phyloP scores from a whole-genome alignment of 257 asterid genomes.

The Solanum pinnatisectum region DNA sequence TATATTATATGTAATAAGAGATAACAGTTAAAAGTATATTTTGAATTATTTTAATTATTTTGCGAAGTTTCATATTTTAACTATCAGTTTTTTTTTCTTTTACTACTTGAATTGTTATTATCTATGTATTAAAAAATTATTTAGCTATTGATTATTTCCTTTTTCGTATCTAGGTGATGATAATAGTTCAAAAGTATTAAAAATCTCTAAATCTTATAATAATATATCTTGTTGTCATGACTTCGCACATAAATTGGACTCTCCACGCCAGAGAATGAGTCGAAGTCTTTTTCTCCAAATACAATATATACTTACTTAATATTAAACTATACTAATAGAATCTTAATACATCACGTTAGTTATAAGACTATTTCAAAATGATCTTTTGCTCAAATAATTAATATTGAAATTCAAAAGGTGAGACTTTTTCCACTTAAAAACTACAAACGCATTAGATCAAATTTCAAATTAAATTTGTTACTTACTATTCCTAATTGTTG shows the following conservation, averaged over 20 bases:
- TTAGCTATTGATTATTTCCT: neutral
- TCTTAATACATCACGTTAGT: neutral
- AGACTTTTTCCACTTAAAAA: neutral
- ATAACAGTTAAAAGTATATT: neutral
- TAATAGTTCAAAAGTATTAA: neutral
- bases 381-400: neutral
- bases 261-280: neutral
- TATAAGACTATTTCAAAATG: neutral
- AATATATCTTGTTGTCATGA: neutral
- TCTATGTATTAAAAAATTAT: neutral
- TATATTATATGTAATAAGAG: neutral
- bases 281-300: neutral
- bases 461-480: neutral
- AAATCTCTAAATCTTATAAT: neutral
- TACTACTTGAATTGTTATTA: neutral
- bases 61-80: neutral
- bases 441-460: neutral
- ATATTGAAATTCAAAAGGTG: neutral
- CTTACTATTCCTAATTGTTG: neutral
- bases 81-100: neutral
- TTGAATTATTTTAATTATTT: neutral
- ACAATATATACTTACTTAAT: neutral
- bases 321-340: neutral
- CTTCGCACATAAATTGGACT: neutral
- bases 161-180: neutral